Conservation (phyloP, 129 eudicot genomes). For the Lactuca sativa region DNA sequence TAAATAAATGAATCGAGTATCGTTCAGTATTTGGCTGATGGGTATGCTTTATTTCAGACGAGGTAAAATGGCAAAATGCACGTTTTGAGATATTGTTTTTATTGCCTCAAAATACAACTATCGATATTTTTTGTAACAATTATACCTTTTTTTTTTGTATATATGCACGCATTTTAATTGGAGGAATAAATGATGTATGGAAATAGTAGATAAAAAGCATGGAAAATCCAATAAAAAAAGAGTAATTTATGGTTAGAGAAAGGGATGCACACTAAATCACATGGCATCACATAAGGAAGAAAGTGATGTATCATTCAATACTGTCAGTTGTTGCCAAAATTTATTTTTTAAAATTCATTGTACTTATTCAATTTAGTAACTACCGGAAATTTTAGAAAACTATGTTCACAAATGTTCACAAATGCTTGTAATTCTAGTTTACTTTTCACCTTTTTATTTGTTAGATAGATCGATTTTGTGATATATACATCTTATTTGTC, state of each 20-base stretch:
- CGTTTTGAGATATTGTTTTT: background rate
- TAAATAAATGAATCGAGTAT: too few species aligned
- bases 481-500: too few species aligned
- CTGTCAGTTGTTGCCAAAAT: constrained; percentile 26
- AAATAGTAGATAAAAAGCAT: constrained; percentile 11
- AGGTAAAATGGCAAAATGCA: background rate
- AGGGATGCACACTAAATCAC: constrained; percentile 42
- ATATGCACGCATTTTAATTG: background rate
- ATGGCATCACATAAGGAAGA: constrained; percentile 35
- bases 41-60: too few species aligned
- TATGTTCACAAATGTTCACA: too few species aligned
- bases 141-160: background rate
- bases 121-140: background rate
- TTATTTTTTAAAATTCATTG: background rate
- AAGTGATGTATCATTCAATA: constrained; percentile 41
- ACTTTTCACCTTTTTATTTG: too few species aligned
- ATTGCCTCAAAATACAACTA: background rate
- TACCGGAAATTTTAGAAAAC: background rate
- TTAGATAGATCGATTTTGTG: too few species aligned
- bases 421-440: too few species aligned
- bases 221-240: constrained; percentile 14
- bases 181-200: constrained; percentile 19
- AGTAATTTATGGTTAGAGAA: constrained; percentile 25
- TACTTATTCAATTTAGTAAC: too few species aligned
- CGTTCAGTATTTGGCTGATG: too few species aligned